phyloP scores from a whole-genome alignment of 1,139 yeast species.

The Geotrichum australiense region DNA sequence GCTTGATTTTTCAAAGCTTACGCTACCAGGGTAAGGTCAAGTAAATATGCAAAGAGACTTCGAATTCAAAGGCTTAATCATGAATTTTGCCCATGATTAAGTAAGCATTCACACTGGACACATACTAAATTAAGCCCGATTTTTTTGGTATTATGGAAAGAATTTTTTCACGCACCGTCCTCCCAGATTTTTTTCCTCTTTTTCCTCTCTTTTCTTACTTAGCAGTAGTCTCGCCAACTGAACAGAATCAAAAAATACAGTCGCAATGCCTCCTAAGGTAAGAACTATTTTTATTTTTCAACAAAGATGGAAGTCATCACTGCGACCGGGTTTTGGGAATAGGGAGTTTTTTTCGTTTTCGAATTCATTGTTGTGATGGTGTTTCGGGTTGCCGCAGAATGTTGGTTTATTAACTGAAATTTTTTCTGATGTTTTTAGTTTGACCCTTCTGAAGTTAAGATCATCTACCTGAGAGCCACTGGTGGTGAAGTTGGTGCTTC shows the following conservation, averaged over 20 bases:
- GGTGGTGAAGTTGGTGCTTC: slow-evolving; percentile 99
- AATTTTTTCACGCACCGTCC: slow-evolving; percentile 12
- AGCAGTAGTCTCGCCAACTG: slow-evolving; percentile 15
- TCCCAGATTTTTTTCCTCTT: slow-evolving; percentile 6
- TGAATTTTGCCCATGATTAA: too few species aligned
- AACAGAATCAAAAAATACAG: slow-evolving; percentile 11
- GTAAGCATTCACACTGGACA: too few species aligned
- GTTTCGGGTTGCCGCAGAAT: neutral
- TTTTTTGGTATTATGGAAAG: neutral
- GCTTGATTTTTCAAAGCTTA: too few species aligned
- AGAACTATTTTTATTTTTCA: too few species aligned
- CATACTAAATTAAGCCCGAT: neutral
- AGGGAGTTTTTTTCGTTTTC: neutral
- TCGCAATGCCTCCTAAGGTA: slow-evolving; percentile 21
- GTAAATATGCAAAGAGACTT: too few species aligned
- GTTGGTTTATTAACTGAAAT: too few species aligned
- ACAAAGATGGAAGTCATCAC: too few species aligned
- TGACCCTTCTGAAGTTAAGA: slow-evolving; percentile 98
- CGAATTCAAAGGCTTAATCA: too few species aligned
- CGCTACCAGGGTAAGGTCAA: too few species aligned
- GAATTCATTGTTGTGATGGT: too few species aligned
- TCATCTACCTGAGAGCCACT: slow-evolving; percentile 98
- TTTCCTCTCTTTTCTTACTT: slow-evolving; percentile 3
- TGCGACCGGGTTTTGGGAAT: neutral
- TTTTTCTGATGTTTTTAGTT: slow-evolving; percentile 39